Base-by-base conservation (phyloP, 129 eudicot species). In the Solidago caesia region DNA sequence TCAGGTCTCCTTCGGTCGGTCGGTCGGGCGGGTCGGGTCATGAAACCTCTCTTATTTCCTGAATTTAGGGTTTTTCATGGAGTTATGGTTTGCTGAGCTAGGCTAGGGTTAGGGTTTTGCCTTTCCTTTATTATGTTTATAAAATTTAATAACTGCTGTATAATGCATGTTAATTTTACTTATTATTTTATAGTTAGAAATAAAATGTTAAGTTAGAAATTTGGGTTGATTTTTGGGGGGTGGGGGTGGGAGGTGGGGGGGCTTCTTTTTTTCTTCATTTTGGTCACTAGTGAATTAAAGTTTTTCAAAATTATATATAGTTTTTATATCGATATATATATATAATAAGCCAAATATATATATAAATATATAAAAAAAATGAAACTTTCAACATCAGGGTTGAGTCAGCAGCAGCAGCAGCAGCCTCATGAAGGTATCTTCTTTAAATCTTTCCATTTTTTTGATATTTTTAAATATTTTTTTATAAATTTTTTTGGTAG, bases 341-440 rank as follows among this genome's bases (percentile, higher is more conserved):
- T 65, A 72, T 21, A 21, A 64, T 55, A 75, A 76, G 73, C 29
- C 42, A 56, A 75, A 77, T 77, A 72, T 78, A 64, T 71, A 62
- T 56, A 61, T 71, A 76, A 49, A 49, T 61, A 61, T 25, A 26
- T 25, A 27, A 8, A 29, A 71, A 85, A 44, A 78, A 95, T 91
- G 99, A 95, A 91, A 96, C 99, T 95, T 87, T 95, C 99, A 87
- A 89, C 97, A 88, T 95, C 97, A 91, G 99, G 97, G 76, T 71
- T 89, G 87, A 87, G 93, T 91, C 97, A 94, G 87, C 97, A 93
- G 87, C 97, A 56, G 85, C 97, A 94, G 87, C 97, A 93, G 87
- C 97, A 56, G 85, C 97, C 87, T 82, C 90, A 82, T 84, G 97
- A 95, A 89, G 99, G 99, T 95, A 87, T 56, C 69, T 69, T 49